Base-by-base conservation (phyloP, 2,329 filamentous ascomycete species). In the Aspergillus sp. region DNA sequence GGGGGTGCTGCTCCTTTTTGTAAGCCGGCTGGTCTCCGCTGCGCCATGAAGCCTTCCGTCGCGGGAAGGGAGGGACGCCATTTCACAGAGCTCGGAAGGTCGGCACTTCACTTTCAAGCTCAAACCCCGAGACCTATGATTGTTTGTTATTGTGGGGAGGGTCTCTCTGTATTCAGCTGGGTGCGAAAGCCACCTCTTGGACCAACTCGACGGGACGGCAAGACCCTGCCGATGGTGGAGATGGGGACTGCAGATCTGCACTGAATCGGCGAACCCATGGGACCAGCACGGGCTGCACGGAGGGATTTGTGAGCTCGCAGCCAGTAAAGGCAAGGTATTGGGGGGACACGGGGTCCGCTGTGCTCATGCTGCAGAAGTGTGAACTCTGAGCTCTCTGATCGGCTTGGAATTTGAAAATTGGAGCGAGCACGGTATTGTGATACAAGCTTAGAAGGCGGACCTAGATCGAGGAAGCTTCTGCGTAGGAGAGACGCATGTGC, bases 191-290 rank as follows among this genome's bases (percentile, higher is more conserved):
- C 39, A 48, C 42, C 41, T 46, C 13, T 27, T 27, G 15, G 46
- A 56, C 39, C 22, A 39, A 15, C 34, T 39, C 15, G 15, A 27
- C 49, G 33, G 42, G 55, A 57, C 55, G 49, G 54, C 54, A 48
- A 49, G 55, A 57, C 55, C 55, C 55, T 57, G 49, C 7, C 12
- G 41, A 20, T 22, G 37, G 42, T 57, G 49, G 49, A 15, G 24
- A 11, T 5, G 42, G 11, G n/a, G 15, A 34, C 44, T 48, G 55
- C 37, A 41, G 55, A 57, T 57, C 55, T 50, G 50, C 49, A 44
- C 41, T 12, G 12, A 42, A 39, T 24, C 30, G 45, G 48, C 48
- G 34, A 57, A 57, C 49, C 34, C 33, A 24, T 46, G 20, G 33
- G 49, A 41, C 20, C 7, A 46, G 41, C 27, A 45, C 41, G 48